A percentile compares a stretch with the other conserved stretches of the same genome.
Conservation (phyloP, 2,329 filamentous ascomycete species). For the Alternaria brassicicola region DNA sequence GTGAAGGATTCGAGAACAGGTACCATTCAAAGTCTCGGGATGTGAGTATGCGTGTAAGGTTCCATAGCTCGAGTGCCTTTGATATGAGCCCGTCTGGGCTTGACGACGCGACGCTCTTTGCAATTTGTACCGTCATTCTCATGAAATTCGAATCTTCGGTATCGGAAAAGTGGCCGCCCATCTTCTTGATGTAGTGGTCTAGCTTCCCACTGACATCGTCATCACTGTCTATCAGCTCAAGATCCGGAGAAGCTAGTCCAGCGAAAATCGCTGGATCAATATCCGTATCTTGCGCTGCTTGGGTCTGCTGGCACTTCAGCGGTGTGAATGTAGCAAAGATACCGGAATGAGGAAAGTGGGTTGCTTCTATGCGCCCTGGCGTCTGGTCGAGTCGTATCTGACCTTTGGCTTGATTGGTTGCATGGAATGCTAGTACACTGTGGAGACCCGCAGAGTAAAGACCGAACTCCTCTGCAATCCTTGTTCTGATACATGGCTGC, state of each 20-base stretch:
- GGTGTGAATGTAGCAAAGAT: slow-evolving; percentile 57
- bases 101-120: slow-evolving; percentile 37
- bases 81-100: slow-evolving; percentile 55
- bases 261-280: slow-evolving; percentile 48
- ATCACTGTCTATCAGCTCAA: slow-evolving; percentile 59
- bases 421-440: slow-evolving; percentile 59
- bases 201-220: slow-evolving; percentile 60
- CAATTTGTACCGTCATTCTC: slow-evolving; percentile 54
- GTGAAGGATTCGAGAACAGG: slow-evolving; percentile 54
- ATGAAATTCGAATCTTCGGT: slow-evolving; percentile 59
- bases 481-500: slow-evolving; percentile 63
- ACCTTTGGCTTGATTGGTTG: slow-evolving; percentile 56
- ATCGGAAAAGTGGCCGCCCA: slow-evolving; percentile 54
- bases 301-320: slow-evolving; percentile 45
- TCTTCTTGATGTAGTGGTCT: slow-evolving; percentile 60
- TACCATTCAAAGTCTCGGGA: slow-evolving; percentile 57
- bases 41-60: slow-evolving; percentile 61
- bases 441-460: slow-evolving; percentile 63
- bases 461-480: slow-evolving; percentile 63
- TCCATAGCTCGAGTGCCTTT: slow-evolving; percentile 62
- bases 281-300: slow-evolving; percentile 31
- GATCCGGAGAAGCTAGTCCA: slow-evolving; percentile 34
- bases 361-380: slow-evolving; percentile 61
- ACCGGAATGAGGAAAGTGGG: slow-evolving; percentile 55
- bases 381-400: slow-evolving; percentile 57